Percentiles rank a stretch among this genome's conserved stretches.
These are phyloP conservation scores for Avena eriantha DNA, from an alignment of 176 grass and related monocot genomes.

Conservation along the genomic window DNA sequence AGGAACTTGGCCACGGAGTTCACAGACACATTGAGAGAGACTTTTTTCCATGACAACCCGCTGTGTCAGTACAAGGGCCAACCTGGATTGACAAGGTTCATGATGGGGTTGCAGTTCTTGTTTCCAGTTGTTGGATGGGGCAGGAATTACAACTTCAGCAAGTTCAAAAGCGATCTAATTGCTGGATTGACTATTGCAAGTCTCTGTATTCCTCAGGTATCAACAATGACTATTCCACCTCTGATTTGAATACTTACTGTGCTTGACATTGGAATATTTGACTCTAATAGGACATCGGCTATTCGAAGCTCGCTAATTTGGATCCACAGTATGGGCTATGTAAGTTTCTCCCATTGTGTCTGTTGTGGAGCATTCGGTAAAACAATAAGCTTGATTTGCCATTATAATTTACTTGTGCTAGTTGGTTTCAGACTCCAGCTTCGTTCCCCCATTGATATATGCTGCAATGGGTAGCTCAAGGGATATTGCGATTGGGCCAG, in stretches of 20 bases:
- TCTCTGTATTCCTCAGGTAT: constrained; percentile 97
- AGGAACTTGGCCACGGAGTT: constrained; percentile 67
- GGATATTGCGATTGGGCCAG: constrained; percentile 96
- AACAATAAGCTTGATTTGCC: constrained; percentile 1
- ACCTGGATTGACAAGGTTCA: constrained; percentile 54
- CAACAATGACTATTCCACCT: constrained; percentile 5
- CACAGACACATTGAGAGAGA: constrained; percentile 66
- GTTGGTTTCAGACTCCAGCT: constrained; percentile 80
- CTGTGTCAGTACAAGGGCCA: constrained; percentile 72
- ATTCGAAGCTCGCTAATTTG: constrained; percentile 90
- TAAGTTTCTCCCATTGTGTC: constrained; percentile 48
- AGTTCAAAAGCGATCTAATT: constrained; percentile 90
- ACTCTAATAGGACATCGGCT: constrained; percentile 83
- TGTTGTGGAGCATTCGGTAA: neutral
- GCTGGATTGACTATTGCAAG: constrained; percentile 95
- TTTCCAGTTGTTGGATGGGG: constrained; percentile 88
- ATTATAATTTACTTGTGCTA: constrained; percentile 32
- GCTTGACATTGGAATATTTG: constrained; percentile 22
- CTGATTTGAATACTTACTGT: neutral
- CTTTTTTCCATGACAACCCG: constrained; percentile 82
- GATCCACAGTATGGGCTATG: constrained; percentile 90
- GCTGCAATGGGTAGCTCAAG: constrained; percentile 95
- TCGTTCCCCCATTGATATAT: constrained; percentile 88
- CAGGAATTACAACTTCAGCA: constrained; percentile 66
- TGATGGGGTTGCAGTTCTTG: constrained; percentile 66